A percentile compares a stretch with the other conserved stretches of the same genome.
Evolutionary conservation across 176 grass and related monocot genomes (phyloP).

Genomic region (Eleusine indica): DNA sequence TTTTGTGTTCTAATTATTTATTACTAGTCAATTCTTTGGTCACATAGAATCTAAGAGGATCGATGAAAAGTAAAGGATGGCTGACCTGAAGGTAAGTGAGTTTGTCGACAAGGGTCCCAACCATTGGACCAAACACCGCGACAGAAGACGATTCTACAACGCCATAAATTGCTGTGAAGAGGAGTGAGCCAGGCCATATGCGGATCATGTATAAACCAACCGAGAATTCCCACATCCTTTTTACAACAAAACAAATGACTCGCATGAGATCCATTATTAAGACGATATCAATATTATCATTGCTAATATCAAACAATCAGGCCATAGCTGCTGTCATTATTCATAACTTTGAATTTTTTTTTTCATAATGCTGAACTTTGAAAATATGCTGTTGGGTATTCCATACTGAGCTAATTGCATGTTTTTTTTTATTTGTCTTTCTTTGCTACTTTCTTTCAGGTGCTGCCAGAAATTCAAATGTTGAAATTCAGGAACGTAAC

Average conservation of each 20-base stretch:
- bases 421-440: too few relatives aligned
- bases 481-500: not conserved
- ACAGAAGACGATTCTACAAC: conserved; percentile 77
- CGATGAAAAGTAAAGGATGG: not conserved
- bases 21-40: not conserved
- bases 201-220: conserved; percentile 95
- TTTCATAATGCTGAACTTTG: not conserved
- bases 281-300: not conserved
- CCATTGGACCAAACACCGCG: conserved; percentile 61
- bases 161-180: conserved; percentile 82
- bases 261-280: not conserved
- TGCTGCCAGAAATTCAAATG: not conserved
- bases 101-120: conserved; percentile 72
- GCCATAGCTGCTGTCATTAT: not conserved
- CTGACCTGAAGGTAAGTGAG: conserved; percentile 80
- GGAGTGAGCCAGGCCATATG: conserved; percentile 78
- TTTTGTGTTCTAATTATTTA: too few relatives aligned
- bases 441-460: not conserved
- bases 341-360: too few relatives aligned
- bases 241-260: conserved; percentile 1
- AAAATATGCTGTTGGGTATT: not conserved
- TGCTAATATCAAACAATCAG: not conserved
- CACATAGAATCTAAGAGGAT: not conserved
- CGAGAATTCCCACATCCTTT: conserved; percentile 97
- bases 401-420: not conserved